Base-by-base conservation (phyloP, 371 early-diverging fungal species). In the Mortierella sp. region DNA sequence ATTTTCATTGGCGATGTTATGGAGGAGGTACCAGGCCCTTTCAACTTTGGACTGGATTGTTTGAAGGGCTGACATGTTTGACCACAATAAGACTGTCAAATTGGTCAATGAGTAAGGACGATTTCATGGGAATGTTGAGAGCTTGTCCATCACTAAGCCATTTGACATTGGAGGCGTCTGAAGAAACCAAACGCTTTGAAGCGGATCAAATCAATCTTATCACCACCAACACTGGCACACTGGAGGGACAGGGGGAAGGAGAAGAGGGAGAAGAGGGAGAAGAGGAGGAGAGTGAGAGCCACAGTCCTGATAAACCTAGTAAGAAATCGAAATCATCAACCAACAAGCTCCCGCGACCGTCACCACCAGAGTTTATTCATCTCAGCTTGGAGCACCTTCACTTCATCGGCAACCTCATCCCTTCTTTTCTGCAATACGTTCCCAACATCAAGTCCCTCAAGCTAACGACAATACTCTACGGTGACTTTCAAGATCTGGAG, bases 1-100 rank as follows among this genome's bases (percentile, higher is more conserved):
- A 24, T 3, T n/a, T 77, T 3, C 11, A 50, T 28, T 77, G 77
- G 77, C 58, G 72, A 24, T 77, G 72, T 22, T 68, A 64, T 72
- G 77, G 77, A 2, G 33, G 59, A 11, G 63, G 72, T 50, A 53
- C 67, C 1, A 28, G 63, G 13, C 65, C 77, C 1, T 72, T 53
- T 55, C 77, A 68, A 3, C 38, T 77, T 19, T 70, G 69, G 64
- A 55, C 41, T 6, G 28, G 33, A 0, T 28, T 77, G 47, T 65
- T 77, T 40, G 45, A 24, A 22, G 59, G 53, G 1, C 24, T 77
- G 19, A 21, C 28, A 43, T 38, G 45, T 15, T 36, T 77, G 15
- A 55, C n/a, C 6, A 45, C 32, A 1, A 6, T 77, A 8, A 47
- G 58, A 16, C 53, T 77, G 28, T 63, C 40, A 15, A 77, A 77